Base-by-base conservation (phyloP, 495 filamentous ascomycete species). In the Aspergillus homomorphus region DNA sequence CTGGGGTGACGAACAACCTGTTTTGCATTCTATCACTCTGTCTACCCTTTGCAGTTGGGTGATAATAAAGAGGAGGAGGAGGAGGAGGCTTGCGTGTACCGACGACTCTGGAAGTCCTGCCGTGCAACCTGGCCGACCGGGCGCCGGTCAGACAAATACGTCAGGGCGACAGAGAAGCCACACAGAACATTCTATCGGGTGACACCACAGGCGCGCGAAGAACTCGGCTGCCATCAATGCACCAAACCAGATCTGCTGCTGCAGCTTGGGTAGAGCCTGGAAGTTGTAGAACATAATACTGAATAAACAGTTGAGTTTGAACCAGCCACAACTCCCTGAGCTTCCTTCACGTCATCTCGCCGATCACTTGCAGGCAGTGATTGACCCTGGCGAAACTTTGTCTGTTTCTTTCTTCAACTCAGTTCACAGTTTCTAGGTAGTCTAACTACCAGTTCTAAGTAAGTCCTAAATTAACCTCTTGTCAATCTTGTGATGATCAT, bases 171-270 rank as follows among this genome's bases (percentile, higher is more conserved):
- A 26, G 16, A 30, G 48, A 51, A 51, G 44, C 54, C 30, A 57
- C 43, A 42, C 15, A 50, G 54, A 57, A 50, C 26, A 4, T 50
- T 55, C 24, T 43, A 43, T 53, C 14, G 21, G 18, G 61, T 63
- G 46, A 56, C 61, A 59, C 56, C 26, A 38, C 61, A 59, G 53
- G 30, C 56, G 30, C n/a, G n/a, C n/a, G n/a, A n/a, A n/a, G n/a
- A n/a, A n/a, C n/a, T n/a, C n/a, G n/a, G n/a, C n/a, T n/a, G n/a
- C n/a, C n/a, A n/a, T n/a, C n/a, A n/a, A n/a, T n/a, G n/a, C n/a
- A n/a, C n/a, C n/a, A n/a, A n/a, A n/a, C n/a, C n/a, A n/a, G n/a
- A n/a, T n/a, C n/a, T n/a, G n/a, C n/a, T n/a, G n/a, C n/a, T n/a
- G n/a, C n/a, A n/a, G n/a, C n/a, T n/a, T n/a, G n/a, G n/a, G n/a